phyloP scores from a whole-genome alignment of 169 alveolate species.

The Amoebophrya sp. region DNA sequence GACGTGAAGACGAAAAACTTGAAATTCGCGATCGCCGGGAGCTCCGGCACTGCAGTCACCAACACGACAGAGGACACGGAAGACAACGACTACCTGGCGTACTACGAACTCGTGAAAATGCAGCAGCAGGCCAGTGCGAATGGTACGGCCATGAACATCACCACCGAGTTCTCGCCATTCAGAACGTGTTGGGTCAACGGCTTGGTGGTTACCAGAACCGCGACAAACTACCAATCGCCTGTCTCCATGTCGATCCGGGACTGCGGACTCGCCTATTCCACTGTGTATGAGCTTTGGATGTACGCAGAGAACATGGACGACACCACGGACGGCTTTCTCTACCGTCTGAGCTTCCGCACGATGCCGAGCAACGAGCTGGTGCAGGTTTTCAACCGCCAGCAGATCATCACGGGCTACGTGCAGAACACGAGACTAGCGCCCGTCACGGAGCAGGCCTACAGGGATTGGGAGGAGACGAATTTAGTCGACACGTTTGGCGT shows the following conservation, averaged over 20 bases:
- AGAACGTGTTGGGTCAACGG: not conserved
- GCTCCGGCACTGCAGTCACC: not conserved
- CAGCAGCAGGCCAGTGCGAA: not conserved
- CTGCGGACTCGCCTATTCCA: not conserved
- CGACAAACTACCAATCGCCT: not conserved
- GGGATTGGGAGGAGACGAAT: not conserved
- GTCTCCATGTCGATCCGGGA: not conserved
- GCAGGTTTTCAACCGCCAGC: not conserved
- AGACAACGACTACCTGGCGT: not conserved
- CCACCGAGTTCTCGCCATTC: not conserved
- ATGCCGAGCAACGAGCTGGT: slow-evolving; percentile 7
- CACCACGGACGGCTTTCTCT: slow-evolving; percentile 17
- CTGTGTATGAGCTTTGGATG: not conserved
- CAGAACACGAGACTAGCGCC: not conserved
- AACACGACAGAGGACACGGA: not conserved
- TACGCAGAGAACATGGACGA: not conserved
- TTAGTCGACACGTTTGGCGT: not conserved
- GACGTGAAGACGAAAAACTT: not conserved
- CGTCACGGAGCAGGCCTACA: not conserved
- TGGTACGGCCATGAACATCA: not conserved
- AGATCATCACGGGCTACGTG: not conserved
- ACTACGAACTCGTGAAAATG: not conserved
- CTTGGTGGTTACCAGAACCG: not conserved
- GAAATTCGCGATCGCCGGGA: not conserved
- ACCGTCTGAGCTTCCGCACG: not conserved